Evolutionary conservation across 306 rosid genomes (phyloP).

Genomic region (Dalbergia oliveri): DNA sequence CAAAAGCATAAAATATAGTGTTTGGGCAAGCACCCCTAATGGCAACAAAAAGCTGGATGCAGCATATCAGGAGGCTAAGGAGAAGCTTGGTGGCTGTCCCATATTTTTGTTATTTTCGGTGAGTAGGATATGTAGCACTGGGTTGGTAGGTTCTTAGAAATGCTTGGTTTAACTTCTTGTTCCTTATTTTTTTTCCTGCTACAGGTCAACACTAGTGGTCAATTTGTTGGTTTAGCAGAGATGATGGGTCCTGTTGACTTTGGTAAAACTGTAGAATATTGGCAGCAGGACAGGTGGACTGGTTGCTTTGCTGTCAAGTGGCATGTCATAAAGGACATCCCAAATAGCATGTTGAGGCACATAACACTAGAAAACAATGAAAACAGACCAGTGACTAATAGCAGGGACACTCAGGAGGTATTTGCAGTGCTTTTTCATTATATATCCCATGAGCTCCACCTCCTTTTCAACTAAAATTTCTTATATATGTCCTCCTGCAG

Average conservation of each 20-base stretch:
- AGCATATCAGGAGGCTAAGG: constrained; percentile 61
- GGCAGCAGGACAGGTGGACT: constrained; percentile 74
- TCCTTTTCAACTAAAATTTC: neutral
- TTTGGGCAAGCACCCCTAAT: constrained; percentile 69
- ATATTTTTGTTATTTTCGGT: constrained; percentile 64
- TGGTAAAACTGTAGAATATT: constrained; percentile 49
- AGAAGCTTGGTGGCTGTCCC: constrained; percentile 57
- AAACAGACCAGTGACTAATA: constrained; percentile 64
- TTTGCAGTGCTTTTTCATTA: constrained; percentile 25
- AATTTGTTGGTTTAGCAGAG: constrained; percentile 69
- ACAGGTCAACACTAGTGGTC: constrained; percentile 68
- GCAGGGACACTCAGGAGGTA: constrained; percentile 74
- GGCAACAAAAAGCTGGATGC: constrained; percentile 61
- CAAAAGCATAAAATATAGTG: constrained; percentile 63
- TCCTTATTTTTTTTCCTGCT: neutral
- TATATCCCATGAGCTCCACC: neutral
- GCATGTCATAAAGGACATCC: constrained; percentile 65
- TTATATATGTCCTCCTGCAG: constrained; percentile 43
- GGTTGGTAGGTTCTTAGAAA: neutral
- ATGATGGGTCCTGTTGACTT: constrained; percentile 65
- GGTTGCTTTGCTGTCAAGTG: constrained; percentile 69
- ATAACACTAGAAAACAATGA: constrained; percentile 67
- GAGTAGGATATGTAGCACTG: constrained; percentile 27
- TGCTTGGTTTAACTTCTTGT: neutral
- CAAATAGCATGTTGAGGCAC: constrained; percentile 57